Evolutionary conservation across 805 yeast species (phyloP), one percentile per base, ranked within the genome.

Genomic region (Teunomyces aglyptinius): DNA sequence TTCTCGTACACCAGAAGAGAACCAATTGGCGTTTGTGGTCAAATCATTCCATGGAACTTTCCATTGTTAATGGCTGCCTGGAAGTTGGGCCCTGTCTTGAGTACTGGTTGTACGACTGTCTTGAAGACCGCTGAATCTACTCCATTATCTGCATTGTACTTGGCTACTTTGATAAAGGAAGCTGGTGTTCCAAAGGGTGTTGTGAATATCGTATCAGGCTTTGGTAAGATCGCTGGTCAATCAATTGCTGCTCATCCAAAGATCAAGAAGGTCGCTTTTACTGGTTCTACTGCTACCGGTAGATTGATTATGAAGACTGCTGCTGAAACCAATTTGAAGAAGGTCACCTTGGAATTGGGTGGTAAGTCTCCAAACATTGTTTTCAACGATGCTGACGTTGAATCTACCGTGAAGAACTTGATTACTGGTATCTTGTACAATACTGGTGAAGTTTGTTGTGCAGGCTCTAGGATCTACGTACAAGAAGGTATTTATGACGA

Each of bases 21-120:
- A 70, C 96, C 97, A 49, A 74, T 88, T 59, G 97, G 97, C 65
- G 97, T 91, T 40, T 89, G 96, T 67, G 97, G 96, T 49, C 96
- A 89, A 69, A 87, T 91, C 63, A 90, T 91, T 56, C 97, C 97
- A 57, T 91, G 97, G 97, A 91, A 91, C 75, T 91, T 89, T 82
- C 97, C 97, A 52, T 71, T 91, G 57, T 78, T 89, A 65, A 90
- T 91, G 94, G 86, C 89, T 75, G 76, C 95, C 24, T 91, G 97
- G 97, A 91, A 91, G 70, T 74, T 91, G 51, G 96, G 91, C 49
- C 97, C 97, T 40, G 96, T 95, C 47, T 68, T 90, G 54, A 95
- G 95, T 47, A 81, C 96, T 45, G 96, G 96, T 71, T 89, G 89
- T 78, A 81, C 90, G 46, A 78, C 87, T 56, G 94, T 91, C 40